A percentile compares a stretch with the other conserved stretches of the same genome.
These are phyloP conservation scores for Glutinoglossum americanum DNA, from an alignment of 495 filamentous ascomycete genomes.

Conservation along the genomic window DNA sequence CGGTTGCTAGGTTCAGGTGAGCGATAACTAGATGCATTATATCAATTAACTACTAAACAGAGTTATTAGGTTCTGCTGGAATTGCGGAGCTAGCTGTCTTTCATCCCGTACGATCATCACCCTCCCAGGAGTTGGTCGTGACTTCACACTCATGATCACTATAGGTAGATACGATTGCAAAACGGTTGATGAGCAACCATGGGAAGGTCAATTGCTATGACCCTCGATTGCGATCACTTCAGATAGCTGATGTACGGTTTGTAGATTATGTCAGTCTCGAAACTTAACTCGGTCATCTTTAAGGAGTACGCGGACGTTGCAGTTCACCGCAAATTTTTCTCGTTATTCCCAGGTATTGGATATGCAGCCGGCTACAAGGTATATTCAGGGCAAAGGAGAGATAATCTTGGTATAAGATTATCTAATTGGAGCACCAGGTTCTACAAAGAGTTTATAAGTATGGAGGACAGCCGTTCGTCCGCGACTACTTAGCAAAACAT, in stretches of 20 bases:
- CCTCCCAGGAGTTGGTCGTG: background rate
- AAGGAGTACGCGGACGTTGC: conserved; percentile 62
- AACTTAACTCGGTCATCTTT: conserved; percentile 82
- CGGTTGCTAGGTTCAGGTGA: conserved; percentile 80
- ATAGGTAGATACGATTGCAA: conserved; percentile 92
- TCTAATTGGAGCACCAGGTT: conserved; percentile 25
- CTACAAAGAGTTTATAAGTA: conserved; percentile 98
- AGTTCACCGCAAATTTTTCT: conserved; percentile 61
- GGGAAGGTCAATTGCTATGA: conserved; percentile 31
- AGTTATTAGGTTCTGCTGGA: conserved; percentile 56
- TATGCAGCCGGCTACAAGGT: conserved; percentile 98
- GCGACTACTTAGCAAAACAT: conserved; percentile 72
- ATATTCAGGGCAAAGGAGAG: conserved; percentile 6
- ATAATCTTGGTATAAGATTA: background rate
- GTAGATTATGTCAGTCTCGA: conserved; percentile 35
- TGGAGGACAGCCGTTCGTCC: conserved; percentile 86
- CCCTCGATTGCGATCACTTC: background rate
- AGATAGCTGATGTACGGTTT: background rate
- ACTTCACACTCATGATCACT: background rate
- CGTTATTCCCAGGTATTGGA: conserved; percentile 86
- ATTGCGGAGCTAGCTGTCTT: conserved; percentile 94
- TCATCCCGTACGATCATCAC: conserved; percentile 42
- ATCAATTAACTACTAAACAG: conserved; percentile 10
- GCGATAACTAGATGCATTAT: conserved; percentile 6
- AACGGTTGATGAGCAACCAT: conserved; percentile 98